Base-by-base conservation (phyloP, 306 rosid genomes). In the Trichosanthes truncata region DNA sequence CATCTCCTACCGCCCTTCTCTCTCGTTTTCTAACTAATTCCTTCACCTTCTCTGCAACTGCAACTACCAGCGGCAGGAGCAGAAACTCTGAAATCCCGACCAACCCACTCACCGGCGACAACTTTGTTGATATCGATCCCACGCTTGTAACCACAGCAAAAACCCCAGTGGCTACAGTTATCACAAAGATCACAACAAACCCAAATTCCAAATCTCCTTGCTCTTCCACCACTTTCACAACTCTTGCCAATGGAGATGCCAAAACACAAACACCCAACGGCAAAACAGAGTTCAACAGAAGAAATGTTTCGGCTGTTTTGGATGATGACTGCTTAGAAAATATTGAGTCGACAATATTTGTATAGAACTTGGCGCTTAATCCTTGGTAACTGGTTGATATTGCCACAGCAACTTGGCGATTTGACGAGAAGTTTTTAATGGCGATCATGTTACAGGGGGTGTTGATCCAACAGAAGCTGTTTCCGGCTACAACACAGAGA, bases 381-480 rank as follows among this genome's bases (percentile, higher is more conserved):
- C 97, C 98, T 83, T 92, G 91, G 74, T 92, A 93, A 62, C 98
- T 93, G 0, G 91, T 90, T 48, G 94, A 80, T 71, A 93, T 25
- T 21, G 97, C 97, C 23, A 92, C 90, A 0, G 90, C 96, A 26
- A 89, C 68, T 61, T 90, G 94, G 31, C 83, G 83, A 65, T 89
- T 10, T 6, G 82, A 59, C 0, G 87, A 71, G 69, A 93, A 92
- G 82, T 92, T 92, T 31, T 89, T 79, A 35, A 93, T 86, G 72
- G 86, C 71, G n/a, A 89, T 85, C 23, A 83, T 89, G 76, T 89
- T 92, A 52, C 93, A 89, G 1, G 90, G 94, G 3, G 96, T 93
- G 88, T 92, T 93, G 35, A 93, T 85, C 98, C 98, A 93, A 41
- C 96, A 92, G 52, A 93, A 86, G 86, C 98, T 92, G 76, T 92